Evolutionary conservation across 176 grass and related monocot species (phyloP).

Genomic region (Olyra latifolia): DNA sequence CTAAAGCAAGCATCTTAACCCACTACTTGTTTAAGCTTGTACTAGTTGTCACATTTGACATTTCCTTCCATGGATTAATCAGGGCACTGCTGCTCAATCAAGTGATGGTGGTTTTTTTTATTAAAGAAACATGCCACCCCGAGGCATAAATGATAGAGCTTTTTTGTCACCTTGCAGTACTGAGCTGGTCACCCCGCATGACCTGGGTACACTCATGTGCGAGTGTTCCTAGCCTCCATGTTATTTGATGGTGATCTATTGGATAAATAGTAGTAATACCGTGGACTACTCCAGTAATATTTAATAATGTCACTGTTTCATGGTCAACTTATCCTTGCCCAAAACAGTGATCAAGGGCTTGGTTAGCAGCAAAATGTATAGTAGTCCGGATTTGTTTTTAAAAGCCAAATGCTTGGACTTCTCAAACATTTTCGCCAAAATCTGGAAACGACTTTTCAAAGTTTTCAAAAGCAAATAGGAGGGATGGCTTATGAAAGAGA

Average conservation of each 20-base stretch:
- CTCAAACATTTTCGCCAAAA: too few relatives aligned
- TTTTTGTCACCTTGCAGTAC: conserved; percentile 17
- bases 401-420: too few relatives aligned
- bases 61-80: neutral
- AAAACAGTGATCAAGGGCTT: neutral
- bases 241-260: conserved; percentile 9
- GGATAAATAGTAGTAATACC: neutral
- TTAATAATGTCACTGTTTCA: neutral
- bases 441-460: too few relatives aligned
- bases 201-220: conserved; percentile 16
- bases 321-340: conserved; percentile 5
- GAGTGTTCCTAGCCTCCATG: conserved; percentile 25
- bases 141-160: neutral
- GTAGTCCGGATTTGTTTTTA: too few relatives aligned
- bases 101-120: neutral
- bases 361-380: neutral
- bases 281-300: neutral
- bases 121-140: neutral
- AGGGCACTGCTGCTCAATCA: neutral
- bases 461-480: too few relatives aligned
- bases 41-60: neutral
- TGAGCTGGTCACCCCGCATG: neutral
- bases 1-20: neutral
- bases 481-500: too few relatives aligned
- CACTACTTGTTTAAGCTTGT: neutral